A percentile compares a stretch with the other conserved stretches of the same genome.
These are phyloP conservation scores for Lactarius deliciosus DNA, from an alignment of 768 basidiomycete genomes.

Conservation along the genomic window DNA sequence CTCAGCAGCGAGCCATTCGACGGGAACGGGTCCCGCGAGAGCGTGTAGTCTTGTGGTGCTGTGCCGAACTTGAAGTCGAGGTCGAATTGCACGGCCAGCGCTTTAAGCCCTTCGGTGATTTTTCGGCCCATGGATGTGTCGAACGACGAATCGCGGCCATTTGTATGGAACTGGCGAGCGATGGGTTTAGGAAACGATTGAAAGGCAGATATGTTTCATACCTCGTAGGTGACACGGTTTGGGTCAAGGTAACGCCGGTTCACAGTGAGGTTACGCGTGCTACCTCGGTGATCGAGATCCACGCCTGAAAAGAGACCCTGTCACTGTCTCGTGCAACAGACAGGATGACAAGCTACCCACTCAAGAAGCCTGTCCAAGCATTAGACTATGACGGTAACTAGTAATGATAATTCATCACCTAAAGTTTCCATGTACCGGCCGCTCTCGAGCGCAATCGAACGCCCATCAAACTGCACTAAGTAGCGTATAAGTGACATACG, in stretches of 20 bases:
- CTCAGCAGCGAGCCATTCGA: constrained; percentile 60
- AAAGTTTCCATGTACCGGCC: constrained; percentile 93
- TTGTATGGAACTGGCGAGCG: constrained; percentile 59
- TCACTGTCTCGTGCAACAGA: constrained; percentile 10
- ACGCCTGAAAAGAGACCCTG: constrained; percentile 41
- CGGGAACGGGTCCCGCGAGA: constrained; percentile 62
- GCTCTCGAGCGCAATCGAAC: constrained; percentile 79
- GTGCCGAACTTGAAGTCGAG: constrained; percentile 63
- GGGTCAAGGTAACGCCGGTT: constrained; percentile 75
- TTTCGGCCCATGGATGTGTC: constrained; percentile 54
- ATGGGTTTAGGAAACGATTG: background rate
- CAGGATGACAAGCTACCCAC: constrained; percentile 39
- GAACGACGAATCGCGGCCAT: constrained; percentile 50
- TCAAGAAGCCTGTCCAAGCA: constrained; percentile 54
- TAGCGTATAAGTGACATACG: background rate
- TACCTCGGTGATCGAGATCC: constrained; percentile 45
- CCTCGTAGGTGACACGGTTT: constrained; percentile 74
- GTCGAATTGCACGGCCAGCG: constrained; percentile 58
- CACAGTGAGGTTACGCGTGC: constrained; percentile 55
- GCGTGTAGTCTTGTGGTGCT: constrained; percentile 74
- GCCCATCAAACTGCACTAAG: constrained; percentile 62
- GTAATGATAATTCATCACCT: constrained; percentile 45
- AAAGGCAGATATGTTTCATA: constrained; percentile 33
- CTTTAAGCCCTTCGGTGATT: constrained; percentile 56
- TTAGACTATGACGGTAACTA: background rate